Evolutionary conservation across 169 alveolate species (phyloP), one percentile per base, ranked within the genome.

Genomic region (Cryptosporidium canis): DNA sequence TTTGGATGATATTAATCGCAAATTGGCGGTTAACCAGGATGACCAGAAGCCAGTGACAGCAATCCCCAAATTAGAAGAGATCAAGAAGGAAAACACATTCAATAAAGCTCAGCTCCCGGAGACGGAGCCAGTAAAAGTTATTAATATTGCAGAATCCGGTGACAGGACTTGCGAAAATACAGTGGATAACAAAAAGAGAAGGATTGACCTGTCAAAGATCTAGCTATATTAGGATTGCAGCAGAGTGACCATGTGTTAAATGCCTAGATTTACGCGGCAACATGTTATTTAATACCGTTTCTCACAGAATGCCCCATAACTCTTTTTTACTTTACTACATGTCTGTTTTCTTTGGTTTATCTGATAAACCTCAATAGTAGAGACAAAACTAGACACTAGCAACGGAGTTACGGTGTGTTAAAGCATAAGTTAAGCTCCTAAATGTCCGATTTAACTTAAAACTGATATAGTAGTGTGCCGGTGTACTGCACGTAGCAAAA

Each of bases 131-230:
- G 64, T 77, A 35, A 77, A 77, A 29, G 87, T 77, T 77, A 61
- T 77, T 41, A 77, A 77, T 55, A 48, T 77, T 8, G 61, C n/a
- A 39, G 66, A 58, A 12, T 16, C 21, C 11, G 29, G 61, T 21
- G 39, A 6, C 12, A 24, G 27, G 9, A 4, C 12, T 58, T 66
- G 61, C 7, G 63, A 33, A 66, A 77, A 77, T 58, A 58, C 61
- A 3, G 87, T 55, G 18, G 87, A 77, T 41, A 77, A 72, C 31
- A 77, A 77, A 43, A 77, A 61, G 55, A 77, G 87, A 77, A 77
- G 87, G 44, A 77, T 77, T 41, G 87, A 77, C 18, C 43, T 77
- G 45, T 41, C 87, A 12, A 77, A 58, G 39, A 27, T 77, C n/a
- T 77, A 58, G n/a, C 44, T 1, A 27, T 64, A 27, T 51, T 51